A percentile compares a stretch with the other conserved stretches of the same genome.
These are phyloP conservation scores for Fraxinus velutina DNA, from an alignment of 305 asterid genomes.

Conservation along the genomic window DNA sequence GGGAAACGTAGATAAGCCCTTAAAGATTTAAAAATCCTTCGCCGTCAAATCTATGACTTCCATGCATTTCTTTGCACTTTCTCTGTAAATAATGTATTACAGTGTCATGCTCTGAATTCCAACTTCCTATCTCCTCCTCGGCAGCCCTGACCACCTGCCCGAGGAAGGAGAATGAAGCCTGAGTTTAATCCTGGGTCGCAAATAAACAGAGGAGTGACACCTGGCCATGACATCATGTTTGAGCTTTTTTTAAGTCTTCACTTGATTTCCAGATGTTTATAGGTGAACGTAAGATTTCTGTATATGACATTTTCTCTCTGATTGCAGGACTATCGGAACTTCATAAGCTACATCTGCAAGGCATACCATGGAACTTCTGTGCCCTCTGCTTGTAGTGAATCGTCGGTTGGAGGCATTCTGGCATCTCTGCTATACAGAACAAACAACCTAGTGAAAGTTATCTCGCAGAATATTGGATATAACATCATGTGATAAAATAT, in stretches of 20 bases:
- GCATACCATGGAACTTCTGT: slow-evolving; percentile 37
- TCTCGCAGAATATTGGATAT: slow-evolving; percentile 24
- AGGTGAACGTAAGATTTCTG: not conserved
- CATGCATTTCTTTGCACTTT: not conserved
- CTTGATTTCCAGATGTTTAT: not conserved
- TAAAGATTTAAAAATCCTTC: not conserved
- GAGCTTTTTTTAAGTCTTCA: not conserved
- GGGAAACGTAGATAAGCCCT: not conserved
- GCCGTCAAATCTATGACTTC: not conserved
- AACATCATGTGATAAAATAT: slow-evolving; percentile 14
- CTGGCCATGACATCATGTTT: not conserved
- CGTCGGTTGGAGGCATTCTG: slow-evolving; percentile 6
- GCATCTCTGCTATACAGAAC: slow-evolving; percentile 22
- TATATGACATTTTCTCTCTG: not conserved
- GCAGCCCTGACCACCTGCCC: not conserved
- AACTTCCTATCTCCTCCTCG: not conserved
- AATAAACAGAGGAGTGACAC: not conserved
- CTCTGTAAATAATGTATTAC: not conserved
- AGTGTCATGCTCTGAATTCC: not conserved
- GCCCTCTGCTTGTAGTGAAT: slow-evolving; percentile 35
- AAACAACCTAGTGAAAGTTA: slow-evolving; percentile 17
- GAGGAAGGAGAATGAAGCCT: not conserved
- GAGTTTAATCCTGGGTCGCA: not conserved
- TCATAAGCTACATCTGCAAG: slow-evolving; percentile 36
- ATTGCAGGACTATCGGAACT: slow-evolving; percentile 38